Conservation (phyloP, 2,329 filamentous ascomycete genomes). For the Raffaelea deltoideospora region DNA sequence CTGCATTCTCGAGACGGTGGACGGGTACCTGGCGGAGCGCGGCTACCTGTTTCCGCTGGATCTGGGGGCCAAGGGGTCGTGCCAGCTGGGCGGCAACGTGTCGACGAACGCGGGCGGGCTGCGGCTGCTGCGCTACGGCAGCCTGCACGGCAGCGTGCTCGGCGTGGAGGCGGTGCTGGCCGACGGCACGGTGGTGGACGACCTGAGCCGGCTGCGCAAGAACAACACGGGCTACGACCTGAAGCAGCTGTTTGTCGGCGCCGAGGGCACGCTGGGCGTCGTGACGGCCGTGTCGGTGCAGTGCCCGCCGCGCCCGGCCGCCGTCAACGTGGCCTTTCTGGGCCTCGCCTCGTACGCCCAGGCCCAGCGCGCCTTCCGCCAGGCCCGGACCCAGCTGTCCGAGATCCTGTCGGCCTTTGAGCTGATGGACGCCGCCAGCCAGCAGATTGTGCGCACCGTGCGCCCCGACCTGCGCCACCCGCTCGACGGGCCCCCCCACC, state of each 20-base stretch:
- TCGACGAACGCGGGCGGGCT: slow-evolving; percentile 91
- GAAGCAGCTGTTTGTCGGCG: slow-evolving; percentile 93
- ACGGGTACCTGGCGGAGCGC: slow-evolving; percentile 69
- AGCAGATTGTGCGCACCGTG: slow-evolving; percentile 59
- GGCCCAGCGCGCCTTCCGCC: slow-evolving; percentile 69
- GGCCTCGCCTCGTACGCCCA: slow-evolving; percentile 83
- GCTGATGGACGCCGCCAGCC: slow-evolving; percentile 80
- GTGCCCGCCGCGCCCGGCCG: slow-evolving; percentile 73
- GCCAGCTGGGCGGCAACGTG: slow-evolving; percentile 90
- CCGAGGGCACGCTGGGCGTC: slow-evolving; percentile 87
- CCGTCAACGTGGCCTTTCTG: slow-evolving; percentile 90
- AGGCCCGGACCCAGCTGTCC: slow-evolving; percentile 77
- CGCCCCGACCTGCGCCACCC: slow-evolving; percentile 62
- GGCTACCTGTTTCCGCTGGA: slow-evolving; percentile 90
- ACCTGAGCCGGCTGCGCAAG: slow-evolving; percentile 78
- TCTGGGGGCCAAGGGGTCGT: slow-evolving; percentile 93
- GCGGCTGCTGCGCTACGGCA: slow-evolving; percentile 80
- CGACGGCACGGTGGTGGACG: slow-evolving; percentile 82
- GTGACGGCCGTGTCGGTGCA: slow-evolving; percentile 82
- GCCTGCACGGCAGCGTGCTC: slow-evolving; percentile 81
- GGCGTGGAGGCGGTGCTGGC: slow-evolving; percentile 88
- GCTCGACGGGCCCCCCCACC: slow-evolving; percentile 66
- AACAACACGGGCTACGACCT: slow-evolving; percentile 98
- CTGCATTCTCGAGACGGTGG: slow-evolving; percentile 76
- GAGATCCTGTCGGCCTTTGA: slow-evolving; percentile 97